phyloP scores from a whole-genome alignment of 345 rosid species.

The Hypericum perforatum region DNA sequence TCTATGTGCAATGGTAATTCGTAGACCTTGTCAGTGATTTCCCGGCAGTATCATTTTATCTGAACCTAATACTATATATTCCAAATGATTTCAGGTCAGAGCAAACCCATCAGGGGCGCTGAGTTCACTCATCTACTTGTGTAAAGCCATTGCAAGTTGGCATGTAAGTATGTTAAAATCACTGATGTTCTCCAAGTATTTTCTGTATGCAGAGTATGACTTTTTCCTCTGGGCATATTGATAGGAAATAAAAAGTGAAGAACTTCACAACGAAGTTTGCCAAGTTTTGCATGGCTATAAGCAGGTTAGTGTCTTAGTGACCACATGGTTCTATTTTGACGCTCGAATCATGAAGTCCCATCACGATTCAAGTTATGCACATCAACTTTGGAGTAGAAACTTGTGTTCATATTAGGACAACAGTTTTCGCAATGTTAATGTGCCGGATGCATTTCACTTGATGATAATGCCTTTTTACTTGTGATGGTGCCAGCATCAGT shows the following conservation, averaged over 20 bases:
- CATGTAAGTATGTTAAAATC: slow-evolving; percentile 44
- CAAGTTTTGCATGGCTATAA: slow-evolving; percentile 91
- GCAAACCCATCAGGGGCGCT: slow-evolving; percentile 87
- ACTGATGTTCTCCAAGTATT: neutral
- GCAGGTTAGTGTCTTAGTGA: slow-evolving; percentile 43
- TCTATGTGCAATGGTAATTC: slow-evolving; percentile 86
- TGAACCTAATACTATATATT: slow-evolving; percentile 9
- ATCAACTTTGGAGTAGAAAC: no score
- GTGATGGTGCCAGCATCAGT: no score
- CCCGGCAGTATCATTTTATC: neutral
- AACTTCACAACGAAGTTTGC: slow-evolving; percentile 75
- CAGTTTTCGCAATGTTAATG: no score
- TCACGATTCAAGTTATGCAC: no score
- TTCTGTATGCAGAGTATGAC: neutral
- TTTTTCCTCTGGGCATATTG: slow-evolving; percentile 3
- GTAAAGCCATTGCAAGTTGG: slow-evolving; percentile 96
- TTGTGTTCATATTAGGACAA: no score
- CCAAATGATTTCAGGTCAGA: slow-evolving; percentile 46
- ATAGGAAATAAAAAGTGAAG: slow-evolving; percentile 82
- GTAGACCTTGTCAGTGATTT: slow-evolving; percentile 2
- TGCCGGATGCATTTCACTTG: no score
- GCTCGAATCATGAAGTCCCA: no score
- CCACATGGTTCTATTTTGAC: no score
- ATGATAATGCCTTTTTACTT: no score
- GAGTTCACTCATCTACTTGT: slow-evolving; percentile 74